phyloP scores from a whole-genome alignment of 2,329 filamentous ascomycete species.

The Mariannaea sp. region DNA sequence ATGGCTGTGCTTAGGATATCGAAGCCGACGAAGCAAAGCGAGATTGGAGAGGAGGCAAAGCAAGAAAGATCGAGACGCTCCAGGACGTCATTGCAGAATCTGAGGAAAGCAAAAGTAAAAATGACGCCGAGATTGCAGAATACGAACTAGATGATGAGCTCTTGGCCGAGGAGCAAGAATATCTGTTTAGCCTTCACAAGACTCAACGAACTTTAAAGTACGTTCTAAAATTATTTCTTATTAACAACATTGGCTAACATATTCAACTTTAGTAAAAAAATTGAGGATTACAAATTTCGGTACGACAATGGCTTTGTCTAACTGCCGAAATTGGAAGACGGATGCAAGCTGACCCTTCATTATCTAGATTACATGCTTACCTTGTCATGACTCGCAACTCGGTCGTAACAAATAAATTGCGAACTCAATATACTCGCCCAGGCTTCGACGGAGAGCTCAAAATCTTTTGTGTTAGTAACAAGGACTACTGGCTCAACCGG shows the following conservation, averaged over 20 bases:
- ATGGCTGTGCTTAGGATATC: conserved; percentile 36
- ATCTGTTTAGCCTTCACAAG: background rate
- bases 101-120: conserved; percentile 6
- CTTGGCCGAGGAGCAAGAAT: conserved; percentile 14
- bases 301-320: conserved; percentile 24
- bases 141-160: conserved; percentile 5
- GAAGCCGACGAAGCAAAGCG: conserved; percentile 39
- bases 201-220: conserved; percentile 2
- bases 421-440: conserved; percentile 35
- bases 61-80: conserved; percentile 25
- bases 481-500: conserved; percentile 47
- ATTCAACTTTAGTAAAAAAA: conserved; percentile 16
- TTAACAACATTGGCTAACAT: background rate
- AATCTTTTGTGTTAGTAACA: conserved; percentile 54
- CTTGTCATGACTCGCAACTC: conserved; percentile 47
- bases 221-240: background rate
- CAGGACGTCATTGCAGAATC: conserved; percentile 17
- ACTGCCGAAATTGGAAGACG: background rate
- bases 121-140: conserved; percentile 24
- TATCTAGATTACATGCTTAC: conserved; percentile 39
- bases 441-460: conserved; percentile 33
- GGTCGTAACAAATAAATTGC: conserved; percentile 39
- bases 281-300: conserved; percentile 29
- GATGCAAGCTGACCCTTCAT: background rate
- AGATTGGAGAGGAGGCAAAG: conserved; percentile 39